A percentile compares a stretch with the other conserved stretches of the same genome.
Conservation (phyloP, 768 basidiomycete species). For the Brasilioporus rufonigricans region DNA sequence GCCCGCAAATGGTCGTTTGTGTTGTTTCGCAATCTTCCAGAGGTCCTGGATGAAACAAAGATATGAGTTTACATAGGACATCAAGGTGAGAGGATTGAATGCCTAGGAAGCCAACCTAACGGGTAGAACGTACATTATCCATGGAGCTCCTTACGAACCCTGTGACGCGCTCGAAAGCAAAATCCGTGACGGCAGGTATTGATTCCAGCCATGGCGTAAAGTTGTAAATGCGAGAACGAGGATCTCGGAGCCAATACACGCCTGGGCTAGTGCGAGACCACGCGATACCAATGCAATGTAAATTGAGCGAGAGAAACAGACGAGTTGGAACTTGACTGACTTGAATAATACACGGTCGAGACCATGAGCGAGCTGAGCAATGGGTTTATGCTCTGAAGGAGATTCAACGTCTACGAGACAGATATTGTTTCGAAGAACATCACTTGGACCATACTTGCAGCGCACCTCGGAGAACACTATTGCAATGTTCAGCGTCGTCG, state of each 20-base stretch:
- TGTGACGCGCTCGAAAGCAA: constrained; percentile 77
- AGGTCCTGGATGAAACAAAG: constrained; percentile 51
- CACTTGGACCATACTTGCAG: not conserved
- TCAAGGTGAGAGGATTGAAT: not conserved
- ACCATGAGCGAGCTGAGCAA: constrained; percentile 63
- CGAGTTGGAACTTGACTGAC: constrained; percentile 38
- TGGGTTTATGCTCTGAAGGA: constrained; percentile 45
- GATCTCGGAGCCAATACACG: constrained; percentile 87
- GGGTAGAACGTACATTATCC: constrained; percentile 52
- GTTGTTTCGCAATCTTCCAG: constrained; percentile 52
- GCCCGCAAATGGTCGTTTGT: constrained; percentile 67
- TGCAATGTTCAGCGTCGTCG: not conserved
- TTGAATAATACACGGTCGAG: constrained; percentile 75
- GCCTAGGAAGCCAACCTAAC: not conserved
- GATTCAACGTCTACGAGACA: constrained; percentile 43
- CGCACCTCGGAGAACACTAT: constrained; percentile 20
- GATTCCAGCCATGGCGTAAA: constrained; percentile 69
- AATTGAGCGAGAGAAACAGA: not conserved
- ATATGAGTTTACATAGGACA: not conserved
- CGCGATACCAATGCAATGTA: not conserved
- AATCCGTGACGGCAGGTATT: constrained; percentile 76
- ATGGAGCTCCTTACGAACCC: constrained; percentile 76
- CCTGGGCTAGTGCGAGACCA: constrained; percentile 57
- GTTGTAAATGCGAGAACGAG: constrained; percentile 82
- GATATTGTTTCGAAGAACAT: not conserved